Percentiles rank a stretch among this genome's conserved stretches.
Conservation (phyloP, 2,329 filamentous ascomycete genomes). For the Colletotrichum agaves region DNA sequence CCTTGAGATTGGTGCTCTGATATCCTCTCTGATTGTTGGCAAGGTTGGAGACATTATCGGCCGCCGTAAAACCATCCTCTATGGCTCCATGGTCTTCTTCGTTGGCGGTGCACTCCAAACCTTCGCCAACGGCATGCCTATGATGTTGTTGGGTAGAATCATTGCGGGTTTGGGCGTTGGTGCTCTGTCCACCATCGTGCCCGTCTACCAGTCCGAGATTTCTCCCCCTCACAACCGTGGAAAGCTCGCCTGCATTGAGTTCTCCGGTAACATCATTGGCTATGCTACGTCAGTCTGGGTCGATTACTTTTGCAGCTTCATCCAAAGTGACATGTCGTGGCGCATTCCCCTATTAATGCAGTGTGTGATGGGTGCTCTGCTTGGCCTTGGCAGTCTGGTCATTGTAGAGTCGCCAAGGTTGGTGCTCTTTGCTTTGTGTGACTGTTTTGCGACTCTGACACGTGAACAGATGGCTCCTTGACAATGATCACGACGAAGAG, state of each 20-base stretch:
- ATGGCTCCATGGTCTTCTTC: conserved; percentile 90
- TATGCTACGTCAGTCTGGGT: conserved; percentile 99
- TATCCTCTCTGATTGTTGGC: conserved; percentile 87
- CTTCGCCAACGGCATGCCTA: conserved; percentile 82
- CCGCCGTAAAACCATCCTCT: conserved; percentile 88
- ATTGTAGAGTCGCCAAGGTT: conserved; percentile 97
- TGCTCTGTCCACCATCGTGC: conserved; percentile 90
- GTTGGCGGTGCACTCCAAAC: conserved; percentile 87
- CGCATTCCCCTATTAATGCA: conserved; percentile 90
- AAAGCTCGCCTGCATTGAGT: conserved; percentile 96
- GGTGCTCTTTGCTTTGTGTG: conserved; percentile 38
- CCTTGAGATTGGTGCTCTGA: conserved; percentile 90
- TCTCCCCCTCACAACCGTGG: conserved; percentile 96
- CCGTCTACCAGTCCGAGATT: conserved; percentile 94
- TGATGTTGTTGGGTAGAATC: conserved; percentile 89
- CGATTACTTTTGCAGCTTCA: conserved; percentile 95
- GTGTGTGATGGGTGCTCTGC: conserved; percentile 89
- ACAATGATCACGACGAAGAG: conserved; percentile 98
- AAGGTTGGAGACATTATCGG: conserved; percentile 92
- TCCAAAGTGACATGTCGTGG: conserved; percentile 88
- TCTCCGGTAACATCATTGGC: conserved; percentile 95
- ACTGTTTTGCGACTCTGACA: conserved; percentile 6
- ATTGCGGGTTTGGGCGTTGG: conserved; percentile 88
- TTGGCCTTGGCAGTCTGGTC: conserved; percentile 86
- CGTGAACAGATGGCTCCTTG: conserved; percentile 83